Percentiles rank a stretch among this genome's conserved stretches.
Conservation (phyloP, 192 early-diverging fungal species). For the Coemansia sp. region DNA sequence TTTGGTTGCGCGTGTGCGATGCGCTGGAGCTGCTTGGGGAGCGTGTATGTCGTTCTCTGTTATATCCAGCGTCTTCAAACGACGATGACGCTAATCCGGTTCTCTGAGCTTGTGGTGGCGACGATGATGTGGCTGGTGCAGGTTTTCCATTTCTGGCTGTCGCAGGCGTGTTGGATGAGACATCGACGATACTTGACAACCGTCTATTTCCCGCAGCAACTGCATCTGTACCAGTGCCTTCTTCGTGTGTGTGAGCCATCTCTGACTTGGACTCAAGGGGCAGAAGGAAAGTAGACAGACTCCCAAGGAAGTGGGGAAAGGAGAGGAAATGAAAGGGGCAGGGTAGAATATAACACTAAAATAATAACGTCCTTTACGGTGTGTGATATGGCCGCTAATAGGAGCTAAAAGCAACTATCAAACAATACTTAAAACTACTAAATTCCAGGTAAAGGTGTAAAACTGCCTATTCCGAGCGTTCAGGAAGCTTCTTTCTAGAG, state of each 20-base stretch:
- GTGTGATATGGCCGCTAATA: neutral
- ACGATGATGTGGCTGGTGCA: neutral
- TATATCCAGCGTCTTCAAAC: neutral
- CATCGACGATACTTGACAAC: neutral
- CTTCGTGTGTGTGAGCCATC: neutral
- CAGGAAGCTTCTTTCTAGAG: too few species aligned
- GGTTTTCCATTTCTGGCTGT: neutral
- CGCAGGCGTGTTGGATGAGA: neutral
- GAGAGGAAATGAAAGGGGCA: neutral
- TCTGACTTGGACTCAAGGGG: neutral
- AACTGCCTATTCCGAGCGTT: too few species aligned
- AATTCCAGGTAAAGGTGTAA: neutral
- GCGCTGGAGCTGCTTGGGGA: slow-evolving; percentile 22
- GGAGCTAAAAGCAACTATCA: neutral
- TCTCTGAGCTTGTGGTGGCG: neutral
- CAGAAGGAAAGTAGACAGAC: neutral
- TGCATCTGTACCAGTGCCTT: neutral
- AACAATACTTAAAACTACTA: neutral
- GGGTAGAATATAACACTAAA: neutral
- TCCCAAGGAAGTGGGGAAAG: neutral
- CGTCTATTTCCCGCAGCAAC: neutral
- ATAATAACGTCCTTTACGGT: neutral
- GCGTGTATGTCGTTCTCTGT: slow-evolving; percentile 5
- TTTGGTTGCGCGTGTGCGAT: slow-evolving; percentile 11
- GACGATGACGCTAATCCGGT: neutral